Evolutionary conservation across 306 rosid genomes (phyloP), one percentile per base, ranked within the genome.

Genomic region (Acacia acuminata): DNA sequence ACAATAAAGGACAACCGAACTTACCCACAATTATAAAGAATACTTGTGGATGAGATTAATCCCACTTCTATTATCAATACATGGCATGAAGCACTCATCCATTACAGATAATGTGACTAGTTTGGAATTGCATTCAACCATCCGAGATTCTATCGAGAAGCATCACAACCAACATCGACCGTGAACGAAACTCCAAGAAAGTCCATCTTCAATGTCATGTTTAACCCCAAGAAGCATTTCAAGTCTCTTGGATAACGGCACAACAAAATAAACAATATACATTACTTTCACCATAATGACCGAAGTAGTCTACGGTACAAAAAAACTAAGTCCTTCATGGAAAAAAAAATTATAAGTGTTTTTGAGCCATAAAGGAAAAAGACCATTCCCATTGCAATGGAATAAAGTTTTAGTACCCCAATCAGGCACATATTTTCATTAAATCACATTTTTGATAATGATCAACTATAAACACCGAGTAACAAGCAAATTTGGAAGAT

Each of bases 21-120:
- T 88, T 81, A 94, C 98, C 98, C 90, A 85, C 88, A 56, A 80
- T 83, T 90, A 69, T 91, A 91, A 22, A 91, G 66, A 83, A 94
- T 73, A 83, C 85, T n/a, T 90, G 67, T 83, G 91, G 32, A 94
- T 85, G 82, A 91, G 60, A 89, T 94, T 84, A 66, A 88, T 76
- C 70, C 92, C 91, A 68, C 88, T 90, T 87, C 88, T 87, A 6
- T 84, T 84, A 76, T 91, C 97, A 73, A 85, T 78, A 75, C 73
- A 75, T 30, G 94, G 97, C 84, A 79, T 67, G 86, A 94, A 94
- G 78, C 93, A 84, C 83, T 92, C 93, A 19, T 88, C 87, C 94
- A 94, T 85, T 32, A 94, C 30, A n/a, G 77, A 85, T 75, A 90
- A 84, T 40, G 98, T 93, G 80, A 89, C 92, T 75, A 94, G 85